Evolutionary conservation across 2,329 filamentous ascomycete species (phyloP).

Genomic region (Rhinocladiella similis): DNA sequence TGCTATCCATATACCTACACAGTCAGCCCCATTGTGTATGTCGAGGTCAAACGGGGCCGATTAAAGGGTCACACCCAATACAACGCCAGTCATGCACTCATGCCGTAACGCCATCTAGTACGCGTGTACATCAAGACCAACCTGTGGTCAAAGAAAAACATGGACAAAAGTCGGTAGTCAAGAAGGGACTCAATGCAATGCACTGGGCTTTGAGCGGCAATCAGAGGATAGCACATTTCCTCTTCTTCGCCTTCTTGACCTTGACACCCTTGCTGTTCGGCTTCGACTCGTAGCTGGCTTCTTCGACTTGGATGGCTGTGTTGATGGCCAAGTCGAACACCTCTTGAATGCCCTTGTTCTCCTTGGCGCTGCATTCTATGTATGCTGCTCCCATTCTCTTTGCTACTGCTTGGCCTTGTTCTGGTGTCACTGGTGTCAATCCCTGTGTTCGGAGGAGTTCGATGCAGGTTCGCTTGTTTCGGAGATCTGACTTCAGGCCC

Average conservation of each 20-base stretch:
- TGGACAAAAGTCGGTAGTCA: conserved; percentile 4
- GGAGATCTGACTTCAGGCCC: conserved; percentile 94
- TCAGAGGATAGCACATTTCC: conserved; percentile 78
- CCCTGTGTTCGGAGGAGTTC: conserved; percentile 98
- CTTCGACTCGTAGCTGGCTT: conserved; percentile 50
- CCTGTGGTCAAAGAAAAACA: conserved; percentile 4
- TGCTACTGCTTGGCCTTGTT: conserved; percentile 85
- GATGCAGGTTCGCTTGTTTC: conserved; percentile 93
- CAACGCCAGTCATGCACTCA: conserved; percentile 20
- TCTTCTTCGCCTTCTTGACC: conserved; percentile 74
- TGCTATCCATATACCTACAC: conserved; percentile 6
- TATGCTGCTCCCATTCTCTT: conserved; percentile 93
- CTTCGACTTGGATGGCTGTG: conserved; percentile 81
- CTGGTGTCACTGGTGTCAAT: conserved; percentile 86
- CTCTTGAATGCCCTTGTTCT: conserved; percentile 93
- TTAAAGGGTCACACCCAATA: conserved; percentile 5
- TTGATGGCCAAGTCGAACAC: conserved; percentile 92
- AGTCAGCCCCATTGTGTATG: not conserved
- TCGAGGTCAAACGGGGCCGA: not conserved
- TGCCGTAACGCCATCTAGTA: conserved; percentile 13
- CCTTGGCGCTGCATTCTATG: conserved; percentile 98
- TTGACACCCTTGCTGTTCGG: conserved; percentile 33
- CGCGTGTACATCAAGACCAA: conserved; percentile 5
- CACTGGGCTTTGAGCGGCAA: conserved; percentile 15
- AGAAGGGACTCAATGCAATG: not conserved